Conservation (phyloP, 768 basidiomycete genomes). For the Cystofilobasidium bisporidii region DNA sequence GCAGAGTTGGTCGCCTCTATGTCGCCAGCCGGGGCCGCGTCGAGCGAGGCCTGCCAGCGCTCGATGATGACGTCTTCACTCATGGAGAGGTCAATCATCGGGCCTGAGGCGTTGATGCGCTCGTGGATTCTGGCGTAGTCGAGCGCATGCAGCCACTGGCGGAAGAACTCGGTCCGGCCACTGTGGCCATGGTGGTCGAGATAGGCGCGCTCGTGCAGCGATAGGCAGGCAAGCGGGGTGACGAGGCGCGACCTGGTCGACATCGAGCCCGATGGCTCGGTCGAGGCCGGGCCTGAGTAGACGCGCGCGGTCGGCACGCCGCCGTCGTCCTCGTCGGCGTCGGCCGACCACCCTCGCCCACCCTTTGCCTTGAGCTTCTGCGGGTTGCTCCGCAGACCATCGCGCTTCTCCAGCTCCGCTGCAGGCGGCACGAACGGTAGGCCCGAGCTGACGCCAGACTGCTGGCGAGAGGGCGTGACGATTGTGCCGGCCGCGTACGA, state of each 20-base stretch:
- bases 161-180: not conserved
- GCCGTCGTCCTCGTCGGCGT: too few relatives aligned
- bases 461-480: not conserved
- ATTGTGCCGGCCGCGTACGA: constrained; percentile 18
- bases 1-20: not conserved
- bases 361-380: too few relatives aligned
- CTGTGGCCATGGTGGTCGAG: constrained; percentile 7
- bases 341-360: not conserved
- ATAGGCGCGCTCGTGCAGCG: constrained; percentile 24
- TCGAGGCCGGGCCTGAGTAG: not conserved
- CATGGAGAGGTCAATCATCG: constrained; percentile 2
- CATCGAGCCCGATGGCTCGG: not conserved
- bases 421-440: not conserved
- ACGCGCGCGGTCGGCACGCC: not conserved
- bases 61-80: not conserved
- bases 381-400: too few relatives aligned
- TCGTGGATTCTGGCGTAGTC: constrained; percentile 17
- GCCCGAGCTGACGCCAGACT: not conserved
- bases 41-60: not conserved
- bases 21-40: not conserved
- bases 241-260: not conserved
- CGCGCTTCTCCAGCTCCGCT: too few relatives aligned
- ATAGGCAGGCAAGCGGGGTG: constrained; percentile 19
- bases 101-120: not conserved
- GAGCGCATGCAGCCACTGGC: constrained; percentile 11